These are phyloP conservation scores for Allantophomopsis cytisporea DNA, from an alignment of 2,329 filamentous ascomycete species.

Conservation along the genomic window DNA sequence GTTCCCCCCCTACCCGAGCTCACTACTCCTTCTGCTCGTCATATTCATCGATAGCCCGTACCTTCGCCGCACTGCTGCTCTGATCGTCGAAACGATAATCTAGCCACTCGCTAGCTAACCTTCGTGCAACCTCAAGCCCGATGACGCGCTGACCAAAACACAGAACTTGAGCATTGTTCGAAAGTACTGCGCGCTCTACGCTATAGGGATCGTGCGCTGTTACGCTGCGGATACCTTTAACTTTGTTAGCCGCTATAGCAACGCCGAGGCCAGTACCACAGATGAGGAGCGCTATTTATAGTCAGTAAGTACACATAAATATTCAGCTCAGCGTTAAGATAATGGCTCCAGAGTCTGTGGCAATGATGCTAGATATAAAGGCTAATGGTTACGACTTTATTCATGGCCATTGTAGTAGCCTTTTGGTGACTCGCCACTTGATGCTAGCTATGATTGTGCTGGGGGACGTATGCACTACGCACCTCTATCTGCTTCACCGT, in stretches of 20 bases:
- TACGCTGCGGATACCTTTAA: conserved; percentile 73
- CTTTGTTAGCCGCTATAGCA: conserved; percentile 81
- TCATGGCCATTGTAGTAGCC: too few species aligned
- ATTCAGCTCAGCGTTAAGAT: too few species aligned
- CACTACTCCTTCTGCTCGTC: too few species aligned
- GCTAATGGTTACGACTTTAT: too few species aligned
- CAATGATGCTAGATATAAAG: too few species aligned
- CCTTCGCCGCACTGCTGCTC: background rate
- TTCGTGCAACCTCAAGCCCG: conserved; percentile 65
- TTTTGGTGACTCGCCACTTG: too few species aligned
- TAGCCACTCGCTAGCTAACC: conserved; percentile 70
- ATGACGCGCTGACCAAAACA: conserved; percentile 80
- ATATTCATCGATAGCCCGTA: too few species aligned
- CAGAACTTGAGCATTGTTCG: conserved; percentile 77
- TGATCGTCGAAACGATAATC: conserved; percentile 62
- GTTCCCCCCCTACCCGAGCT: too few species aligned
- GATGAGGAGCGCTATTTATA: conserved; percentile 40
- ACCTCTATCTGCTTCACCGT: conserved; percentile 60
- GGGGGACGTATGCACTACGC: too few species aligned
- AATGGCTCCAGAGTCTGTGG: too few species aligned
- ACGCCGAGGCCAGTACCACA: conserved; percentile 82
- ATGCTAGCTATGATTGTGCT: too few species aligned
- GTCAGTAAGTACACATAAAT: too few species aligned
- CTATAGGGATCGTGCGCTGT: conserved; percentile 80
- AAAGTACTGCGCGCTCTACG: conserved; percentile 67